Evolutionary conservation across 495 filamentous ascomycete genomes (phyloP), one percentile per base, ranked within the genome.

Genomic region (Chaetomium cochliodes): DNA sequence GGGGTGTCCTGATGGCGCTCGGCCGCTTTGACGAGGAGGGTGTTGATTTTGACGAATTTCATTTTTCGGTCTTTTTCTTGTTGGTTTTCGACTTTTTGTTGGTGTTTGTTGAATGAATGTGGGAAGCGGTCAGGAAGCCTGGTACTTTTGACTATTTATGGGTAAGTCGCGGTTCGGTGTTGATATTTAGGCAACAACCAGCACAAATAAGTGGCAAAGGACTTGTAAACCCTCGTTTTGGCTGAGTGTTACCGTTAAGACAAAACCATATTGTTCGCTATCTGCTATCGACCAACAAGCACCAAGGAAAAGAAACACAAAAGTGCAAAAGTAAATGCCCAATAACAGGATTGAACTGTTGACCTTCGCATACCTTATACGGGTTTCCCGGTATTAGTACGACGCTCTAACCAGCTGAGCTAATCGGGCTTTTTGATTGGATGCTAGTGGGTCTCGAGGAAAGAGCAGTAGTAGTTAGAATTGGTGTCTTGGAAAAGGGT

Each of bases 321-420:
- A 59, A 59, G 26, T 30, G 28, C 13, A 46, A 46, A 58, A 46
- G 56, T 0, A n/a, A 25, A 51, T 61, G 59, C 59, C 59, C 59
- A 61, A 61, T 61, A 61, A 61, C 59, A 61, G 59, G 59, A 61
- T 61, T 61, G 59, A 61, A 61, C 59, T 61, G 59, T 61, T 61
- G 59, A 61, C 59, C 59, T 61, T 61, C 59, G 59, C 59, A 61
- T 61, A 61, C 59, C 59, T 52, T 61, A 61, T 61, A 61, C 47
- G 13, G 59, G 59, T 3, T 15, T 28, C 52, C 59, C 59, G 59
- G 59, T 61, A 61, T 61, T 61, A 61, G 59, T 61, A 61, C 59
- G 59, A 61, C 59, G 59, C 59, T 61, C 59, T 61, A 61, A 61
- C 59, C 59, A 61, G 59, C 59, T 61, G 59, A 61, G 59, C 59